phyloP scores from a whole-genome alignment of 352 stramenopile genomes.

The Globisporangium megalacanthum region DNA sequence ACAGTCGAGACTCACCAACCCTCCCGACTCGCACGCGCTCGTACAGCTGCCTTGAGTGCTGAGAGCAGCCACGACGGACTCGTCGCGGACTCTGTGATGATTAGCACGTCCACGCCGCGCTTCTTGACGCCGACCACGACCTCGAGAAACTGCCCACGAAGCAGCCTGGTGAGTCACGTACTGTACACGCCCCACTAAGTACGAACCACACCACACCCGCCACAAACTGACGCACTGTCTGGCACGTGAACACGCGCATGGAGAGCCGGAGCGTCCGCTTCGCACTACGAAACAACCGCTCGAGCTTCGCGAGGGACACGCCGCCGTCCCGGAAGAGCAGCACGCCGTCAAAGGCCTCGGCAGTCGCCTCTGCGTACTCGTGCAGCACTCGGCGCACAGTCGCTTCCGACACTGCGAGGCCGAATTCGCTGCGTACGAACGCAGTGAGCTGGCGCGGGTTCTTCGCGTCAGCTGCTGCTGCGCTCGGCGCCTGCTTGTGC shows the following conservation, averaged over 20 bases:
- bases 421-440: neutral
- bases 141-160: neutral
- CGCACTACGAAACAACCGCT: neutral
- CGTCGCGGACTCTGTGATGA: neutral
- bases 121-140: neutral
- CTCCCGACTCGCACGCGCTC: no score
- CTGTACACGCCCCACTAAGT: neutral
- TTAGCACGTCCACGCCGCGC: neutral
- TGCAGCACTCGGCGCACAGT: conserved; percentile 7
- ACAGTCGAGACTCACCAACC: no score
- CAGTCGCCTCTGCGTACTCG: neutral
- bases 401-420: neutral
- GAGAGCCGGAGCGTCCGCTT: neutral
- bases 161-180: neutral
- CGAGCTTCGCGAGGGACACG: neutral
- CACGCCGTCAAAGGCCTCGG: neutral
- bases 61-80: neutral
- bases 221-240: neutral
- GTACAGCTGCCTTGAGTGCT: neutral
- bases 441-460: neutral
- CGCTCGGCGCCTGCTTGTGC: neutral
- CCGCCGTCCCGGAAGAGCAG: neutral
- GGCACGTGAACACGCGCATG: neutral
- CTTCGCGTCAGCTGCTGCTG: neutral
- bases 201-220: neutral